These are phyloP conservation scores for Spiraea crenata DNA, from an alignment of 331 rosid species.

Conservation along the genomic window DNA sequence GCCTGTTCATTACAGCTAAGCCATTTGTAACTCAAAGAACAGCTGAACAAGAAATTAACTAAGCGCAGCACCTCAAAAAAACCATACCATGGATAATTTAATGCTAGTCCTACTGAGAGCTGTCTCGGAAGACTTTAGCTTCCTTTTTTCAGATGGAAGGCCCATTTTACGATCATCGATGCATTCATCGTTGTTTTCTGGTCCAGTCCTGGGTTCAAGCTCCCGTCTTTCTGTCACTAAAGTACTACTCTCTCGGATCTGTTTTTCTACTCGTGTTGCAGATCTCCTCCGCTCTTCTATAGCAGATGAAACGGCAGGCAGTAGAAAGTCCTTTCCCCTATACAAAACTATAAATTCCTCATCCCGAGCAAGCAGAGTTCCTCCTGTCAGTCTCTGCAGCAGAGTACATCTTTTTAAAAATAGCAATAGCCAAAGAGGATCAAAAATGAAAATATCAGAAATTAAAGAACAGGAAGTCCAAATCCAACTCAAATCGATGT, in stretches of 20 bases:
- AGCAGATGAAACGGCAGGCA: conserved; percentile 83
- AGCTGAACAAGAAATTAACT: conserved; percentile 17
- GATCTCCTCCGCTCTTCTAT: conserved; percentile 67
- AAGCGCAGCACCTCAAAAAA: conserved; percentile 30
- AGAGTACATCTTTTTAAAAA: conserved; percentile 1
- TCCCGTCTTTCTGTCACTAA: conserved; percentile 27
- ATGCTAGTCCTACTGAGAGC: conserved; percentile 57
- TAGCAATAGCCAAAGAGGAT: background rate
- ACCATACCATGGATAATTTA: conserved; percentile 68
- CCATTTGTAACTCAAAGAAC: conserved; percentile 24
- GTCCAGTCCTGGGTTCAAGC: conserved; percentile 30
- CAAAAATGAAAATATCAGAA: background rate
- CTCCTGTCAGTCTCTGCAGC: conserved; percentile 86
- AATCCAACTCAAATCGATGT: background rate
- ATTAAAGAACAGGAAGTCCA: background rate
- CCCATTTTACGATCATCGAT: conserved; percentile 31
- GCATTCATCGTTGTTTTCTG: conserved; percentile 29
- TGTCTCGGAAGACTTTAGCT: conserved; percentile 35
- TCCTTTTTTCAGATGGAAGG: conserved; percentile 28
- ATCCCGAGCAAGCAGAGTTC: conserved; percentile 82
- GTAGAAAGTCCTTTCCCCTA: conserved; percentile 94
- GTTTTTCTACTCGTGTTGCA: conserved; percentile 33
- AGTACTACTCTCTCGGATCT: conserved; percentile 27
- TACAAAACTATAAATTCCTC: conserved; percentile 72
- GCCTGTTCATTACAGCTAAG: conserved; percentile 53